Evolutionary conservation across 331 rosid genomes (phyloP).

Genomic region (Quercus phellos): DNA sequence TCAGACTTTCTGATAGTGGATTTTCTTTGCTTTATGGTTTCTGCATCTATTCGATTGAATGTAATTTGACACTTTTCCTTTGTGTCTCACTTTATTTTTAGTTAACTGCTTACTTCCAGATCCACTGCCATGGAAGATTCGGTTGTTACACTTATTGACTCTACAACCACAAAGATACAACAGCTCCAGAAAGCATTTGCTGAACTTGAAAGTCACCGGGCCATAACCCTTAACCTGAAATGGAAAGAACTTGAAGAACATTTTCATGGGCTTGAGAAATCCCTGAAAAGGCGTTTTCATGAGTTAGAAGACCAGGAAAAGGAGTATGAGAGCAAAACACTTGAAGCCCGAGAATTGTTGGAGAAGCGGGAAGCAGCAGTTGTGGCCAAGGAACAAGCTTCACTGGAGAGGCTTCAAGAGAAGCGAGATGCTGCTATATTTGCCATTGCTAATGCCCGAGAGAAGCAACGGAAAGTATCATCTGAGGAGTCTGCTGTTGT

Average conservation of each 20-base stretch:
- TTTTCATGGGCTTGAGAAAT: constrained; percentile 90
- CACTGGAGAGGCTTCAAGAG: constrained; percentile 75
- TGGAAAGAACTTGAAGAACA: constrained; percentile 98
- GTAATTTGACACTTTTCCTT: not conserved
- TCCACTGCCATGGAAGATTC: constrained; percentile 77
- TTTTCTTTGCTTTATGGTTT: not conserved
- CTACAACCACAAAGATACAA: constrained; percentile 84
- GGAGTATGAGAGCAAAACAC: constrained; percentile 68
- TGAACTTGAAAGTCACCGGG: constrained; percentile 94
- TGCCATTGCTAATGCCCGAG: constrained; percentile 63
- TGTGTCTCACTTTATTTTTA: not conserved
- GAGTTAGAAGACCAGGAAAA: constrained; percentile 96
- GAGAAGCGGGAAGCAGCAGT: constrained; percentile 68
- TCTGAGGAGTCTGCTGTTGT: constrained; percentile 41
- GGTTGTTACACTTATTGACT: constrained; percentile 73
- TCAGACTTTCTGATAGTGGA: not conserved
- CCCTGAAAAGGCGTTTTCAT: constrained; percentile 91
- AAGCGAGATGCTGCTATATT: constrained; percentile 82
- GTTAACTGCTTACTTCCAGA: constrained; percentile 33
- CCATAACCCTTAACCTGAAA: constrained; percentile 77
- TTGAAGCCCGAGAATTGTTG: constrained; percentile 59
- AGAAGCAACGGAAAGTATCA: constrained; percentile 68
- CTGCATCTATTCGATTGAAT: not conserved
- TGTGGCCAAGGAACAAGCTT: constrained; percentile 73
- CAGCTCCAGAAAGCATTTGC: constrained; percentile 99